Conservation (phyloP, 352 stramenopile species). For the Halophytophthora polymorphica region DNA sequence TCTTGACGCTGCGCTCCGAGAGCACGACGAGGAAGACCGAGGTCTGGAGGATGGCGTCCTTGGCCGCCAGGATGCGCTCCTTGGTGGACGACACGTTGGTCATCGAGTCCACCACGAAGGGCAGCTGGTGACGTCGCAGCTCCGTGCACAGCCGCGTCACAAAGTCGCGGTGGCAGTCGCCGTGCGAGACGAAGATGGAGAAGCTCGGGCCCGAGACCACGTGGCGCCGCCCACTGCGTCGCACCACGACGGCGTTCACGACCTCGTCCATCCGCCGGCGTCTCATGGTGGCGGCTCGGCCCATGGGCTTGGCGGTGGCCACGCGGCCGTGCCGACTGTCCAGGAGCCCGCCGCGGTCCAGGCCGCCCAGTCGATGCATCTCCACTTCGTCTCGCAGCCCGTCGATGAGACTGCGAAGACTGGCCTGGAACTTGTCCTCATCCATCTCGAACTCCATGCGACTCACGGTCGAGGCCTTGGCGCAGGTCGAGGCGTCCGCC, state of each 20-base stretch:
- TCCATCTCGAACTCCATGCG: conserved; percentile 54
- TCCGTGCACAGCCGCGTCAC: conserved; percentile 53
- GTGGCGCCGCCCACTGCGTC: conserved; percentile 18
- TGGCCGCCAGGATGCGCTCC: conserved; percentile 67
- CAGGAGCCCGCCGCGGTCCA: conserved; percentile 11
- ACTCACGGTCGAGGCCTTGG: conserved; percentile 10
- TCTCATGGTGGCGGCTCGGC: conserved; percentile 17
- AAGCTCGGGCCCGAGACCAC: conserved; percentile 24
- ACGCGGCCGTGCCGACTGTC: conserved; percentile 14
- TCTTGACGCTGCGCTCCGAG: conserved; percentile 72
- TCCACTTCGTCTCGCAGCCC: conserved; percentile 76
- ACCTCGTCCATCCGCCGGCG: conserved; percentile 44
- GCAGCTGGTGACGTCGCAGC: conserved; percentile 43
- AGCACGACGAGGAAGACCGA: conserved; percentile 70
- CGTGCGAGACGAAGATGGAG: conserved; percentile 77
- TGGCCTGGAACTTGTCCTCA: conserved; percentile 62
- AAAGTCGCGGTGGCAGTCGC: conserved; percentile 71
- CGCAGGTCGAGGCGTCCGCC: conserved; percentile 13
- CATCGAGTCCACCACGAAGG: conserved; percentile 62
- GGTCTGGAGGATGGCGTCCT: conserved; percentile 75
- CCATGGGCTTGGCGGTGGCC: conserved; percentile 14
- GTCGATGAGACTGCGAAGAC: conserved; percentile 65
- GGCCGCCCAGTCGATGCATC: conserved; percentile 44
- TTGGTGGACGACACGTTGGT: conserved; percentile 73
- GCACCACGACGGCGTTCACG: conserved; percentile 51